Evolutionary conservation across 2,329 filamentous ascomycete species (phyloP).

Genomic region (Cadophora sp.): DNA sequence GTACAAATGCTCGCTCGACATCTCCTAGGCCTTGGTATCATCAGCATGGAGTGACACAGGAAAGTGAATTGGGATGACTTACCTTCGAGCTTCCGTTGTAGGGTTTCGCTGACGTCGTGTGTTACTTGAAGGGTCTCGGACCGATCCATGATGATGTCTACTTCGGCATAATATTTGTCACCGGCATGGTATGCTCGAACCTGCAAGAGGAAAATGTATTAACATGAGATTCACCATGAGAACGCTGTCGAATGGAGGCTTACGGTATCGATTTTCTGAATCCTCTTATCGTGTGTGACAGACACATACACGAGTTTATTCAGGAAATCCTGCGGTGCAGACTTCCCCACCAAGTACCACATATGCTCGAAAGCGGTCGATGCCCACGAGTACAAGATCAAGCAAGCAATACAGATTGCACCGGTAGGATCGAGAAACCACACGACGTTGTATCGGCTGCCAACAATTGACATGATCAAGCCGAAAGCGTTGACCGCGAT

Average conservation of each 20-base stretch:
- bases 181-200: conserved; percentile 81
- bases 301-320: conserved; percentile 89
- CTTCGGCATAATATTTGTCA: conserved; percentile 83
- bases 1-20: conserved; percentile 75
- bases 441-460: conserved; percentile 66
- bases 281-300: conserved; percentile 90
- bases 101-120: conserved; percentile 78
- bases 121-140: conserved; percentile 78
- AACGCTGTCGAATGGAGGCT: background rate
- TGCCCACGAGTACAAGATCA: conserved; percentile 83
- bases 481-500: conserved; percentile 92
- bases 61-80: background rate
- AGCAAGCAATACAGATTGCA: conserved; percentile 76
- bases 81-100: conserved; percentile 86
- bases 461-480: conserved; percentile 83
- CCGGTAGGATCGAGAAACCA: conserved; percentile 88
- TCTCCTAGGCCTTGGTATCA: conserved; percentile 63
- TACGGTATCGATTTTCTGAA: conserved; percentile 83
- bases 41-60: background rate
- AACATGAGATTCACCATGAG: background rate
- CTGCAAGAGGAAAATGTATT: conserved; percentile 10
- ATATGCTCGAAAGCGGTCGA: conserved; percentile 78
- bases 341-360: conserved; percentile 79
- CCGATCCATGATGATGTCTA: conserved; percentile 84
- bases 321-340: conserved; percentile 79